A percentile compares a stretch with the other conserved stretches of the same genome.
These are phyloP conservation scores for Moniliophthora roreri DNA, from an alignment of 1,284 basidiomycete genomes.

Conservation along the genomic window DNA sequence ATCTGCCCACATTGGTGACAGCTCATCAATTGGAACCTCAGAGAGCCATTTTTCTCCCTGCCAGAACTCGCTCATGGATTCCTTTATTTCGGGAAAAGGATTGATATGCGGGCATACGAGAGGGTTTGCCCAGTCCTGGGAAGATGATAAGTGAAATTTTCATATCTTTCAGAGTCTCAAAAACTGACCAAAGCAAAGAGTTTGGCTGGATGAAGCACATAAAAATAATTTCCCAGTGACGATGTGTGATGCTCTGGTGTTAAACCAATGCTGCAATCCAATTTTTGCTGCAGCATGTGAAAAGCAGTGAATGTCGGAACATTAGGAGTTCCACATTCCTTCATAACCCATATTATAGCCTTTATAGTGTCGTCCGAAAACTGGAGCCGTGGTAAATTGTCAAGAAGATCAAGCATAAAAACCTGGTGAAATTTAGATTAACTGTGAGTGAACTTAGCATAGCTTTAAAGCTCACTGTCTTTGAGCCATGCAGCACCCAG, in stretches of 20 bases:
- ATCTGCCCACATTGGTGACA: no score
- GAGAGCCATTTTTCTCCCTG: no score
- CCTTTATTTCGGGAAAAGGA: no score
- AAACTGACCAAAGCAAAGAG: slow-evolving; percentile 25
- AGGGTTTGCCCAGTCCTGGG: no score
- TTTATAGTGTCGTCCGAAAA: slow-evolving; percentile 32
- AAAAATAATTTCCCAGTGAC: slow-evolving; percentile 28
- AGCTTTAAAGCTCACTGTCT: no score
- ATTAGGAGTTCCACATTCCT: slow-evolving; percentile 26
- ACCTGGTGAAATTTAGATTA: slow-evolving; percentile 20
- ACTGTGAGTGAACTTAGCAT: no score
- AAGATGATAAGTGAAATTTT: no score
- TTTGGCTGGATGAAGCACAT: slow-evolving; percentile 26
- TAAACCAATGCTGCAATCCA: slow-evolving; percentile 4
- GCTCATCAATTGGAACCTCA: no score
- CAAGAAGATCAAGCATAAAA: slow-evolving; percentile 33
- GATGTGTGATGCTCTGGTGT: slow-evolving; percentile 23
- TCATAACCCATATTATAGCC: slow-evolving; percentile 32
- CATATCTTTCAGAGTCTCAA: background rate
- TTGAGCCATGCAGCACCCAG: no score
- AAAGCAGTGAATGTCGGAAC: slow-evolving; percentile 30
- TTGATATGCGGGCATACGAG: no score
- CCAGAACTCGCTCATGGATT: no score
- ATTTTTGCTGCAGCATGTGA: slow-evolving; percentile 22
- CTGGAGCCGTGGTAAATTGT: slow-evolving; percentile 31